Evolutionary conservation across 495 filamentous ascomycete species (phyloP), one percentile per base, ranked within the genome.

Genomic region (Penicilliopsis zonata): DNA sequence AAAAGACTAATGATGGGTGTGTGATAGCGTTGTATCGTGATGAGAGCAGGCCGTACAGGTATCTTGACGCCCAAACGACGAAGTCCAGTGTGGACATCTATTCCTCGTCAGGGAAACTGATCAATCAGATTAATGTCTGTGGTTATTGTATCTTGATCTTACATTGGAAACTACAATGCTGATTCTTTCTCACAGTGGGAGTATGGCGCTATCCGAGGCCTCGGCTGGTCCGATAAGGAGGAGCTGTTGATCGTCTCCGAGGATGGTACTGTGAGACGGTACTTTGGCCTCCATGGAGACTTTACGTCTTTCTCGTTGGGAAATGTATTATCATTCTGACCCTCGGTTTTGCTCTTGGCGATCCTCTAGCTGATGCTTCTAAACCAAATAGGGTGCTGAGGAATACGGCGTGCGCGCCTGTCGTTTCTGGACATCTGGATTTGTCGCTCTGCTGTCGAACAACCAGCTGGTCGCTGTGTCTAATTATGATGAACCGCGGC

Each of bases 171-270:
- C 24, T 13, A 30, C 7, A 27, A n/a, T 14, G 18, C 38, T 38
- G 25, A 44, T 30, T n/a, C 26, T 30, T 6, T n/a, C 5, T 57
- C 65, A 13, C 52, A 83, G 65, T 96, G 87, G 85, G 90, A 98
- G 40, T 82, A 87, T 64, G 85, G 85, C 18, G 68, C 78, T 2
- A 84, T 98, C 43, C 78, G 78, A 50, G 86, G 86, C 7, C 67
- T 96, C 12, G 90, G 90, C 13, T 98, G 90, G 90, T 95, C 87
- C 20, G 90, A 94, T 47, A 85, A 95, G 41, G 90, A 98, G 67
- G 83, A 85, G 53, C 69, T 98, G 10, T 61, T 98, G 5, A 79
- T 93, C 3, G 75, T 95, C 30, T 82, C 85, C 3, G 74, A 81
- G 35, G 90, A 96, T 46, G 90, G 90, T 31, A 86, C 76, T 6